Conservation (phyloP, 179 eudicot genomes). For the Beta lomatogona region DNA sequence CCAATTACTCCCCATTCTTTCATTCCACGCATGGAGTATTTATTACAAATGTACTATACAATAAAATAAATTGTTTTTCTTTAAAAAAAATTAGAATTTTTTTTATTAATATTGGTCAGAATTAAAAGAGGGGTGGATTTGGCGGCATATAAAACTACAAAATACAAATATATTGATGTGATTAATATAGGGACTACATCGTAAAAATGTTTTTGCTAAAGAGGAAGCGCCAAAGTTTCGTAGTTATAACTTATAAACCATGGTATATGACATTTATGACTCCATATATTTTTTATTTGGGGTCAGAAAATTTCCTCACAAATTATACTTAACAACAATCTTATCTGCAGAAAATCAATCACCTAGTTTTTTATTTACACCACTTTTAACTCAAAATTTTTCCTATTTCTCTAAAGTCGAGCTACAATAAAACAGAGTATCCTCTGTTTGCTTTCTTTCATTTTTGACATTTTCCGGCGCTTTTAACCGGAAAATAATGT, state of each 20-base stretch:
- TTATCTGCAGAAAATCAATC: slow-evolving; percentile 17
- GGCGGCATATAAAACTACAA: too few species aligned
- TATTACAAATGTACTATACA: too few species aligned
- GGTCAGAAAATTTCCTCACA: slow-evolving; percentile 14
- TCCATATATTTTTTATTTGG: slow-evolving; percentile 4
- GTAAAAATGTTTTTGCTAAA: too few species aligned
- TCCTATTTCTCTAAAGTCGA: background rate
- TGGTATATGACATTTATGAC: background rate
- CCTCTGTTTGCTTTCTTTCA: slow-evolving; percentile 4
- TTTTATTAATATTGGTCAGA: too few species aligned
- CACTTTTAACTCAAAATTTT: background rate
- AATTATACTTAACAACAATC: slow-evolving; percentile 12
- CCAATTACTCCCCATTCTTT: too few species aligned
- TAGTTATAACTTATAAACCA: too few species aligned
- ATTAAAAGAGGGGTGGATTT: too few species aligned
- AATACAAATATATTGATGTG: background rate
- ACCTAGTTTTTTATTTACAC: background rate
- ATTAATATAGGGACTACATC: background rate
- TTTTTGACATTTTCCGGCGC: slow-evolving; percentile 11
- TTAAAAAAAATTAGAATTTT: too few species aligned
- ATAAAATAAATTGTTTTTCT: too few species aligned
- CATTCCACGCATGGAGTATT: too few species aligned
- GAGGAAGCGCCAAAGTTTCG: background rate
- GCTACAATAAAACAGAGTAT: background rate
- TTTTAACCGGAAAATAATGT: slow-evolving; percentile 24